Evolutionary conservation across 2,329 filamentous ascomycete species (phyloP), one percentile per base, ranked within the genome.

Genomic region (Parastagonospora nodorum): DNA sequence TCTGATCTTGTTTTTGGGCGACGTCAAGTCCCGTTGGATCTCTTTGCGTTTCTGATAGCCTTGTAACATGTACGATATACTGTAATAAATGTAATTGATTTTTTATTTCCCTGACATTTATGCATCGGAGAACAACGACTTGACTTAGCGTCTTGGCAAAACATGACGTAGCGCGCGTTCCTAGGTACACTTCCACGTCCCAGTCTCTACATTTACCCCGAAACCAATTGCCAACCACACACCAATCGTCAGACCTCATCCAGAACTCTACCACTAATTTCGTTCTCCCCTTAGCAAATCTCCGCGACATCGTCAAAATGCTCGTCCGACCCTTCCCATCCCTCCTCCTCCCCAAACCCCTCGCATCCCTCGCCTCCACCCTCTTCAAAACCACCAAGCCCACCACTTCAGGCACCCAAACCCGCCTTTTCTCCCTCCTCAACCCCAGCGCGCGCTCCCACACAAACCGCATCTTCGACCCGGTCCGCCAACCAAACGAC

Each of bases 401-500:
- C n/a, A n/a, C 30, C 29, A 8, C 39, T n/a, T n/a, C n/a, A n/a
- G n/a, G 14, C n/a, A 45, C 1, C 8, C 27, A 10, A 43, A 42
- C 11, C 49, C 44, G 60, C 38, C 12, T 51, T 30, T 61, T 65
- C 48, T 55, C 60, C 5, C 57, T 64, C 45, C 51, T 63, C 15
- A 35, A 28, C 35, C 48, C 61, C 33, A 41, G 52, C 1, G 35
- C 51, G 2, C 60, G 51, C 47, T 53, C 60, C 9, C 49, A 62
- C 50, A 55, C 42, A 36, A 72, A 72, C 55, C 69, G 70, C 55
- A 55, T 72, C 50, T 74, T 67, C 59, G 64, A 66, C 42, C 75
- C 74, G n/a, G 62, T 81, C 40, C 78, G 80, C 45, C 71, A 67
- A 29, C 77, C 78, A 42, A 69, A 76, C 31, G 79, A 81, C 51